Conservation (phyloP, 2,329 filamentous ascomycete species). For the Fusarium nisikadoi region DNA sequence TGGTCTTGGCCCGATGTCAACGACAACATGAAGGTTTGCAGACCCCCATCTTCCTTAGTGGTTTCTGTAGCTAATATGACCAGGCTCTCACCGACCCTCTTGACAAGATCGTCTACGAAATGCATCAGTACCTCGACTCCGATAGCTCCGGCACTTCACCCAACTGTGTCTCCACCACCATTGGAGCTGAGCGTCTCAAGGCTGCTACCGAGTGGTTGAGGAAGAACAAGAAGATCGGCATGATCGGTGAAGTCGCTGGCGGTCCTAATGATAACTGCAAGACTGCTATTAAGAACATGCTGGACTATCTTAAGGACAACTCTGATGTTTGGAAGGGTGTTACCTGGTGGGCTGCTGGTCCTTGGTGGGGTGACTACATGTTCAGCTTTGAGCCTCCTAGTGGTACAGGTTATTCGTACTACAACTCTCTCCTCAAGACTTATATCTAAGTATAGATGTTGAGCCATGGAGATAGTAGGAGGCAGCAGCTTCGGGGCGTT, state of each 20-base stretch:
- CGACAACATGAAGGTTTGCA: conserved; percentile 47
- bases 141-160: conserved; percentile 63
- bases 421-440: conserved; percentile 40
- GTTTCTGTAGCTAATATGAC: background rate
- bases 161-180: conserved; percentile 59
- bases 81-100: conserved; percentile 57
- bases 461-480: fast-evolving
- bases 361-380: conserved; percentile 67
- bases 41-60: no score
- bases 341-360: conserved; percentile 68
- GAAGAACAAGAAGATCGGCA: conserved; percentile 63
- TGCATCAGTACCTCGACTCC: conserved; percentile 69
- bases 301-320: conserved; percentile 64
- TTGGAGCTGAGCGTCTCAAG: conserved; percentile 61
- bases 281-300: conserved; percentile 61
- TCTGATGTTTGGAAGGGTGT: conserved; percentile 68
- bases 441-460: conserved; percentile 2
- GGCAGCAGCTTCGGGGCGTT: fast-evolving
- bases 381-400: conserved; percentile 59
- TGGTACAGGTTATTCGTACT: conserved; percentile 54
- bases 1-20: conserved; percentile 58
- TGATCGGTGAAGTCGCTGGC: conserved; percentile 68
- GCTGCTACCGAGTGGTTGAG: conserved; percentile 65
- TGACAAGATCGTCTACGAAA: conserved; percentile 65
- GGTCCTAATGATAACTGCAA: conserved; percentile 63